A percentile compares a stretch with the other conserved stretches of the same genome.
These are phyloP conservation scores for Nemania abortiva DNA, from an alignment of 2,329 filamentous ascomycete species.

Conservation along the genomic window DNA sequence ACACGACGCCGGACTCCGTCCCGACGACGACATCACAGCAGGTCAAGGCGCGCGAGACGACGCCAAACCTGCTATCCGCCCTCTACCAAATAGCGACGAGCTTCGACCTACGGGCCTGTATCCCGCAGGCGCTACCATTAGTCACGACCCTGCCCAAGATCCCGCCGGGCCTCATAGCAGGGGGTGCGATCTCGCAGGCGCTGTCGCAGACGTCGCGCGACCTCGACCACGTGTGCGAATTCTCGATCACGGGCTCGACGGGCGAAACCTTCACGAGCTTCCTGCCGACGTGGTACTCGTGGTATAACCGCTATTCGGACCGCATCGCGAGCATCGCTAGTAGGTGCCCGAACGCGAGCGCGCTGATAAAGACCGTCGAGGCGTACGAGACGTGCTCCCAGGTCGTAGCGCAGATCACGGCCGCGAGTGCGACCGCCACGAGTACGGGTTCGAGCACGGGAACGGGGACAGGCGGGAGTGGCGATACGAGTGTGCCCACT, in stretches of 20 bases:
- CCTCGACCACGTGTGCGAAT: conserved; percentile 44
- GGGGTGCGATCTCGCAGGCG: conserved; percentile 43
- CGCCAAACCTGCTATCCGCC: conserved; percentile 33
- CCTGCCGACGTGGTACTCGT: conserved; percentile 46
- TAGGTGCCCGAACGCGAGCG: conserved; percentile 38
- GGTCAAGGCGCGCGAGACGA: conserved; percentile 30
- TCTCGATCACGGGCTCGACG: conserved; percentile 43
- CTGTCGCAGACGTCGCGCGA: conserved; percentile 45
- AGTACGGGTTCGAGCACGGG: neutral
- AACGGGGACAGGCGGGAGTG: neutral
- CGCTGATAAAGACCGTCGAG: conserved; percentile 41
- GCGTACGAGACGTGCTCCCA: conserved; percentile 39
- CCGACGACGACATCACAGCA: conserved; percentile 30
- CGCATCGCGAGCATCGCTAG: conserved; percentile 38
- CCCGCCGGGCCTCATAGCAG: conserved; percentile 39
- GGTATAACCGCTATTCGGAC: conserved; percentile 41
- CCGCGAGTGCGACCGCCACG: conserved; percentile 7
- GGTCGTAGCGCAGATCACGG: conserved; percentile 30
- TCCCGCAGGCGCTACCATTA: conserved; percentile 43
- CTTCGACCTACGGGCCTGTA: conserved; percentile 41
- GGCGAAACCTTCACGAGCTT: conserved; percentile 42
- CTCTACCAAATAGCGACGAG: conserved; percentile 38
- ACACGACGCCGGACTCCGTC: conserved; percentile 23
- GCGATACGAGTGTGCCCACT: neutral
- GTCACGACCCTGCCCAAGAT: conserved; percentile 43